These are phyloP conservation scores for Aspergillus piperis DNA, from an alignment of 2,329 filamentous ascomycete species.

Conservation along the genomic window DNA sequence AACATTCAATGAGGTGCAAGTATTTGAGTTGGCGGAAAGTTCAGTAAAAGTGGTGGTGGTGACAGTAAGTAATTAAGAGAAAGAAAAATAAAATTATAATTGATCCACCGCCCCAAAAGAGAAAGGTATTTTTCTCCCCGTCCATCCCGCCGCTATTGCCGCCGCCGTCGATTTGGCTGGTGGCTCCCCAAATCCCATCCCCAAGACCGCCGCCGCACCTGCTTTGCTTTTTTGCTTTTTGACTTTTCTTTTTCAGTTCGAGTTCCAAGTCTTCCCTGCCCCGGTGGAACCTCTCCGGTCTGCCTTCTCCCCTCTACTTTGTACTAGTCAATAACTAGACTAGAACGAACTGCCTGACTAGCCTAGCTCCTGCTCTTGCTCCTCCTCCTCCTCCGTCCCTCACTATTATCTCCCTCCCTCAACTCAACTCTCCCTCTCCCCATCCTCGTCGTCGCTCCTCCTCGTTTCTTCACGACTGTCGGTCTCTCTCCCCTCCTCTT, in stretches of 20 bases:
- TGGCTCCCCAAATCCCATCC: constrained; percentile 17
- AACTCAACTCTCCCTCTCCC: not conserved
- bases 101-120: not conserved
- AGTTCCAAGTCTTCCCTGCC: not conserved
- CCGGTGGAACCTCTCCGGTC: constrained; percentile 9
- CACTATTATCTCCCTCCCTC: too few species aligned
- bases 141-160: constrained; percentile 26
- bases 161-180: constrained; percentile 21
- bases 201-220: constrained; percentile 17
- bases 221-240: constrained; percentile 4
- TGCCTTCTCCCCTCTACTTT: constrained; percentile 7
- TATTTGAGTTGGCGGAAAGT: too few species aligned
- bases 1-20: too few species aligned
- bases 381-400: not conserved
- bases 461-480: constrained; percentile 8
- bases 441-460: constrained; percentile 10
- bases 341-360: not conserved
- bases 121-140: not conserved
- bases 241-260: not conserved
- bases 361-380: not conserved
- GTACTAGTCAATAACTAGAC: too few species aligned
- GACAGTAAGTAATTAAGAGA: too few species aligned
- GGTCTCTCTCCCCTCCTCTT: constrained; percentile 5
- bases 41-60: not conserved
- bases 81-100: not conserved